Base-by-base conservation (phyloP, 1,139 yeast species). In the Diutina catenulata region DNA sequence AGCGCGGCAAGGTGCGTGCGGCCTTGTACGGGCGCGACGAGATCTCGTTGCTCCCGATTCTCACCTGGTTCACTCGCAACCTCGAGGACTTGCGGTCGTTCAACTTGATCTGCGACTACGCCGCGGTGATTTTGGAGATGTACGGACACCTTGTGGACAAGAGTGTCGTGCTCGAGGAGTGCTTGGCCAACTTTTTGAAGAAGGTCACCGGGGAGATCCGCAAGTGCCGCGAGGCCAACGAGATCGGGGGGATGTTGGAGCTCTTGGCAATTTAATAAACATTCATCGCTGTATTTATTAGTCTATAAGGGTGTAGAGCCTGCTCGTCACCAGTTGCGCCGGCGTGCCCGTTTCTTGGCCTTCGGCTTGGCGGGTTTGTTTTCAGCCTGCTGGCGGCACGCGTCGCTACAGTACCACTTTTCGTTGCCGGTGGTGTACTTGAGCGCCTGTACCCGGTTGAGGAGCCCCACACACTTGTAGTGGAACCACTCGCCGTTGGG, bases 211-310 rank as follows among this genome's bases (percentile, higher is more conserved):
- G 62, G 27, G 96, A 88, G 59, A 76, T 87, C 31, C 70, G 67
- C 42, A 79, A 80, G 51, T 84, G 95, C 36, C 76, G 77, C 52
- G 95, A 88, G 54, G 95, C 97, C 7, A 81, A 80, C 56, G 81
- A 77, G 53, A 77, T 91, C 38, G 86, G 82, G 49, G 98, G 98
- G 43, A 91, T 91, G 97, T 67, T 91, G 49, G 93, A 86, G 57
- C 21, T 31, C 10, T 20, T 31, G 14, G 13, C 35, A 24, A 21
- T 31, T 31, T 31, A 31, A n/a, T n/a, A n/a, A n/a, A n/a, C n/a
- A n/a, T n/a, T n/a, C n/a, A n/a, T n/a, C n/a, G n/a, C n/a, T n/a
- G n/a, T n/a, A n/a, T n/a, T n/a, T n/a, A n/a, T n/a, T n/a, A n/a
- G n/a, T n/a, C n/a, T n/a, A n/a, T n/a, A n/a, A n/a, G n/a, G n/a